Evolutionary conservation across 1,139 yeast genomes (phyloP), one percentile per base, ranked within the genome.

Genomic region (Pneumocystis sp.): DNA sequence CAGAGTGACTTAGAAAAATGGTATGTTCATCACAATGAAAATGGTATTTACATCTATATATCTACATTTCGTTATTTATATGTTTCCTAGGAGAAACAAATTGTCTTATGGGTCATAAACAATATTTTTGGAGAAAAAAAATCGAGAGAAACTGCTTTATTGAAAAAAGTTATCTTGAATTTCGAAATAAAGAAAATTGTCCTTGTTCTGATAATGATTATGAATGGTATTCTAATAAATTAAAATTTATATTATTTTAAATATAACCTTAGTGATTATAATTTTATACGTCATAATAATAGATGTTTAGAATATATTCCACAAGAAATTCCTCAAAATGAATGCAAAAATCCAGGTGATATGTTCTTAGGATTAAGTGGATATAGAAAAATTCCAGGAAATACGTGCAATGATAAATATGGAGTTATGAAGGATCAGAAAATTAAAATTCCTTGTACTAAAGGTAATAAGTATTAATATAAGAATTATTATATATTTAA

Each of bases 41-140:
- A 67, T 7, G 76, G 79, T 5, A 50, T 25, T 3, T 50, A 50
- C 25, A 15, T 4, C 3, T 40, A 7, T 21, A 31, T 44, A 19
- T 44, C 1, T 19, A 12, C 1, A 10, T 44, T 19, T 19, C 25
- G 12, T 25, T 25, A 12, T 25, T 25, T 25, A 25, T 25, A 50
- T 19, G 25, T 25, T 50, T 50, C 21, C 21, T 25, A 50, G 34
- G 44, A 17, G 76, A 79, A 4, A 88, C 88, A 0, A 71, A 79
- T 17, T 90, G 96, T 76, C 77, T 87, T 50, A 81, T 82, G 78
- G 97, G 97, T 8, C 88, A 83, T 67, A 82, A 79, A 70, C 90
- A 87, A 71, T 81, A 78, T 66, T 86, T 84, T 72, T 76, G 72
- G 67, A 81, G 96, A 74, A 84, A 95, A 76, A 88, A 87, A 71